These are phyloP conservation scores for Argentina anserina DNA, from an alignment of 306 rosid species.

Conservation along the genomic window DNA sequence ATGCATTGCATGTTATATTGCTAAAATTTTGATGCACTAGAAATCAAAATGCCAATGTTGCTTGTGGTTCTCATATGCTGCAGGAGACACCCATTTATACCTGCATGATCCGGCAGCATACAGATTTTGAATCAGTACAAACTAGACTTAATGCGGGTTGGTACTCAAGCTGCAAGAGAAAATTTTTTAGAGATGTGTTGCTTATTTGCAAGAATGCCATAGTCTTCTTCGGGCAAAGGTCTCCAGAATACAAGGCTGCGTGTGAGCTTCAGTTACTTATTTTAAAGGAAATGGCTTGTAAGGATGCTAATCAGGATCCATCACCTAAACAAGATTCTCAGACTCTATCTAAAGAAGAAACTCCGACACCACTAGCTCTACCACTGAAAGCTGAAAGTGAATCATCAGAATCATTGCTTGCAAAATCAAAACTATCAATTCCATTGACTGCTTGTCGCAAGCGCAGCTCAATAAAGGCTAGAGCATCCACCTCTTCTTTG, in stretches of 20 bases:
- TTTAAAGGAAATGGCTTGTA: conserved; percentile 16
- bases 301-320: conserved; percentile 5
- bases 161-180: conserved; percentile 20
- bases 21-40: not conserved
- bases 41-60: not conserved
- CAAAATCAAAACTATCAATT: conserved; percentile 26
- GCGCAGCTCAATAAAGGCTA: conserved; percentile 33
- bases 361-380: not conserved
- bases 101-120: conserved; percentile 20
- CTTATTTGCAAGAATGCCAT: conserved; percentile 24
- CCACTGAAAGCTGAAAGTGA: conserved; percentile 16
- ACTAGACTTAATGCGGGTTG: conserved; percentile 27
- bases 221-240: conserved; percentile 14
- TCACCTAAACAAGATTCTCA: not conserved
- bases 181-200: conserved; percentile 27
- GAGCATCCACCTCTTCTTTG: conserved; percentile 30
- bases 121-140: conserved; percentile 26
- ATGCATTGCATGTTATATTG: not conserved
- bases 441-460: conserved; percentile 33
- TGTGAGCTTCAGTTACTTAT: conserved; percentile 23
- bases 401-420: conserved; percentile 17
- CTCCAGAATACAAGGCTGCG: conserved; percentile 21
- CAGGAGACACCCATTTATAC: conserved; percentile 17
- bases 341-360: conserved; percentile 7
- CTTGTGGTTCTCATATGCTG: conserved; percentile 5